Evolutionary conservation across 169 alveolate genomes (phyloP), one percentile per base, ranked within the genome.

Genomic region (Eimeria praecox): DNA sequence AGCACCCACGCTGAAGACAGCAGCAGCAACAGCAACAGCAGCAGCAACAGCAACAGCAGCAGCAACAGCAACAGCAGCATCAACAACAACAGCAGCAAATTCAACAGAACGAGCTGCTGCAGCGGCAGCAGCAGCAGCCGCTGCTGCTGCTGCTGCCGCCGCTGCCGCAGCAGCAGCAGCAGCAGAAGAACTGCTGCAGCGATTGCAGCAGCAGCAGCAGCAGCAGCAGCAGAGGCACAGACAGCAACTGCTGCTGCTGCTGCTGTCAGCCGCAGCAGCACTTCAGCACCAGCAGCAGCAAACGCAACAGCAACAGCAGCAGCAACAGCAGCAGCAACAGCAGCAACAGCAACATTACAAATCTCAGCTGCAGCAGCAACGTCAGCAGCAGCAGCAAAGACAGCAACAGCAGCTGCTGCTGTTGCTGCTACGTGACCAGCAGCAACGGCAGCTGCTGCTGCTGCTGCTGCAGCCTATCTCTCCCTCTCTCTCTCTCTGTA

Each of bases 251-350:
- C n/a, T n/a, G n/a, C n/a, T n/a, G n/a, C n/a, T n/a, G n/a, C n/a
- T n/a, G n/a, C n/a, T n/a, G n/a, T n/a, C n/a, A n/a, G n/a, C n/a
- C n/a, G n/a, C n/a, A n/a, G n/a, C n/a, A n/a, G 14, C 3, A 30
- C 38, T 4, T 22, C 16, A 69, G 80, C 80, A 69, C 44, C 80
- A 4, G 80, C 80, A 69, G 80, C 40, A 27, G 30, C 40, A 14
- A 40, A 30, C 1, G n/a, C 80, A 69, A 27, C n/a, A 18, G 80
- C 80, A 69, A 40, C 80, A 69, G 80, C 80, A 27, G 27, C 35
- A 22, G 80, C 80, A 22, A 35, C 80, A 69, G 80, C 80, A 69
- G 80, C 80, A 69, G 80, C 80, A 69, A 40, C 69, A 56, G 24
- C 16, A 2, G 1, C 6, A 20, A 56, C 30, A 56, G 24, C 69